Evolutionary conservation across 2,329 filamentous ascomycete genomes (phyloP).

Genomic region (Ambrosiella xylebori): DNA sequence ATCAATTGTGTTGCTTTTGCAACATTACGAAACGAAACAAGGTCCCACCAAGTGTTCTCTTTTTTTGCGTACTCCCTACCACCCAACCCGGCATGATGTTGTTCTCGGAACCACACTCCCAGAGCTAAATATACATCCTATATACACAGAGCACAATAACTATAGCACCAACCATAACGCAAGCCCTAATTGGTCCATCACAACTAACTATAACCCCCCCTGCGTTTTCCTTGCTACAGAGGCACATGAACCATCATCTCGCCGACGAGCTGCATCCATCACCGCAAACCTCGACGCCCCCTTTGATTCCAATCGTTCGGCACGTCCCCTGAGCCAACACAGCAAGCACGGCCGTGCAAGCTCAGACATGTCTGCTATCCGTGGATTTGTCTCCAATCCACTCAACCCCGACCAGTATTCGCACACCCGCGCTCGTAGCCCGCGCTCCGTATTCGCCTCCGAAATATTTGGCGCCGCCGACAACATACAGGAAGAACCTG

Average conservation of each 20-base stretch:
- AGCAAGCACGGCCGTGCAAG: conserved; percentile 54
- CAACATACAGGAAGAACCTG: conserved; percentile 6
- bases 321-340: conserved; percentile 37
- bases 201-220: not conserved
- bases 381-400: conserved; percentile 33
- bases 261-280: conserved; percentile 39
- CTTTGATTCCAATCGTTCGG: conserved; percentile 25
- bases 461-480: conserved; percentile 26
- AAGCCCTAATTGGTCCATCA: not conserved
- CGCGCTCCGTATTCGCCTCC: conserved; percentile 26
- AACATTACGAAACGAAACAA: too few relatives aligned
- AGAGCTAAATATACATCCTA: not conserved
- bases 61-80: too few relatives aligned
- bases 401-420: conserved; percentile 23
- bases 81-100: too few relatives aligned
- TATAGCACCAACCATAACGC: not conserved
- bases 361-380: conserved; percentile 48
- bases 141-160: not conserved
- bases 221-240: conserved; percentile 7
- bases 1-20: too few relatives aligned
- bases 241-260: conserved; percentile 20
- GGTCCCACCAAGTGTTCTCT: too few relatives aligned
- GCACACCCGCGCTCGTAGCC: conserved; percentile 22
- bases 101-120: not conserved
- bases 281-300: conserved; percentile 43